phyloP scores from a whole-genome alignment of 768 basidiomycete species.

The Flagelloscypha sp. region DNA sequence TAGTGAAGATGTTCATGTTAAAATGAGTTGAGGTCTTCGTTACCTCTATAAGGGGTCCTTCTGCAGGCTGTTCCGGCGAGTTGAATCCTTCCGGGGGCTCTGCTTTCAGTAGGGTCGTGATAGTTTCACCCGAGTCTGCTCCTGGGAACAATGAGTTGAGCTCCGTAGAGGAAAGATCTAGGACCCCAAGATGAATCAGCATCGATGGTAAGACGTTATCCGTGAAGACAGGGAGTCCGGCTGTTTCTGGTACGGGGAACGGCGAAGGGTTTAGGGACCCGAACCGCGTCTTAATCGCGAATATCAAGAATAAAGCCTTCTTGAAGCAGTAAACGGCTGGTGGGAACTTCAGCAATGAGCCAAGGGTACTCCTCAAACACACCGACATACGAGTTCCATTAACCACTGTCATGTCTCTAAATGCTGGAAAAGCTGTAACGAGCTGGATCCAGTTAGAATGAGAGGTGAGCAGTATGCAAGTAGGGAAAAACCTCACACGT shows the following conservation, averaged over 20 bases:
- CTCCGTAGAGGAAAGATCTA: slow-evolving; percentile 51
- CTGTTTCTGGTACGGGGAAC: slow-evolving; percentile 57
- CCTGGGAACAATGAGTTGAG: slow-evolving; percentile 42
- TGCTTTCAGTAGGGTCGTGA: slow-evolving; percentile 35
- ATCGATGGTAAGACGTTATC: slow-evolving; percentile 85
- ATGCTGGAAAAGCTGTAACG: slow-evolving; percentile 70
- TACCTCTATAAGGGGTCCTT: no score
- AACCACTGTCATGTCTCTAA: slow-evolving; percentile 68
- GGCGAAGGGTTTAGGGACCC: slow-evolving; percentile 40
- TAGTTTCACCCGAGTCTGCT: slow-evolving; percentile 28
- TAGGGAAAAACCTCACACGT: slow-evolving; percentile 35
- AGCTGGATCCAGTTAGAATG: slow-evolving; percentile 36
- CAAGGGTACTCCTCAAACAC: slow-evolving; percentile 2
- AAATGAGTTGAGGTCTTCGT: no score
- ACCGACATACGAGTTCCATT: slow-evolving; percentile 48
- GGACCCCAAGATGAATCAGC: slow-evolving; percentile 65
- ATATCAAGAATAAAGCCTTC: slow-evolving; percentile 78
- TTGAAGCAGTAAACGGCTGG: slow-evolving; percentile 84
- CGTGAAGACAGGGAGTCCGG: slow-evolving; percentile 56
- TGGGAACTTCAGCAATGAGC: slow-evolving; percentile 1
- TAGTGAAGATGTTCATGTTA: no score
- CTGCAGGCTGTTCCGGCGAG: no score
- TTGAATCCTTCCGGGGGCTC: slow-evolving; percentile 10
- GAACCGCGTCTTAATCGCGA: slow-evolving; percentile 63
- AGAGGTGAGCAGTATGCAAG: slow-evolving; percentile 3